Evolutionary conservation across 1,284 basidiomycete genomes (phyloP).

Genomic region (Laetiporus sulphureus): DNA sequence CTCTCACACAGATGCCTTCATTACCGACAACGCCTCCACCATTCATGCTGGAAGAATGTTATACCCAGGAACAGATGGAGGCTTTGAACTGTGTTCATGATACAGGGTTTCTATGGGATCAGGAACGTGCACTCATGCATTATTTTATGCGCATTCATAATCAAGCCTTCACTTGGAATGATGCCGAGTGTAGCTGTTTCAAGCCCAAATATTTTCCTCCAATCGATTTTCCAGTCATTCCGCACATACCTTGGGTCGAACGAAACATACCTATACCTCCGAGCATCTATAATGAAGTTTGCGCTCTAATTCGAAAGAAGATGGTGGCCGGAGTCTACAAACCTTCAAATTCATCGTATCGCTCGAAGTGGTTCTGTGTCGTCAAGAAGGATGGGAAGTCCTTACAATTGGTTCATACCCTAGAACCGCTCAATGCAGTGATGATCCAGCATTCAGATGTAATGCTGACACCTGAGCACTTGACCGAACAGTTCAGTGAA

Average conservation of each 20-base stretch:
- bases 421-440: slow-evolving; percentile 29
- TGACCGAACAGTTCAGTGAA: slow-evolving; percentile 21
- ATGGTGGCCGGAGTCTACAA: slow-evolving; percentile 29
- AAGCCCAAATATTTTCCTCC: slow-evolving; percentile 29
- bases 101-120: slow-evolving; percentile 24
- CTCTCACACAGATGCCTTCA: slow-evolving; percentile 23
- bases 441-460: slow-evolving; percentile 26
- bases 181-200: slow-evolving; percentile 28
- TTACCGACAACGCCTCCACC: slow-evolving; percentile 20
- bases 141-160: slow-evolving; percentile 26
- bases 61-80: slow-evolving; percentile 26
- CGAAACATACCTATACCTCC: slow-evolving; percentile 34
- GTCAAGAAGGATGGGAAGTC: too few relatives aligned
- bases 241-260: slow-evolving; percentile 30
- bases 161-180: slow-evolving; percentile 27
- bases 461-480: slow-evolving; percentile 21
- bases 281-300: slow-evolving; percentile 28
- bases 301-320: slow-evolving; percentile 26
- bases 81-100: slow-evolving; percentile 19
- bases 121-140: slow-evolving; percentile 27
- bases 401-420: too few relatives aligned
- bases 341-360: too few relatives aligned
- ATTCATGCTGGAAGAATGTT: slow-evolving; percentile 24
- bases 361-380: too few relatives aligned
- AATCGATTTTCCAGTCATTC: slow-evolving; percentile 26